A percentile compares a stretch with the other conserved stretches of the same genome.
These are phyloP conservation scores for Fabrea salina DNA, from an alignment of 169 alveolate species.

Conservation along the genomic window DNA sequence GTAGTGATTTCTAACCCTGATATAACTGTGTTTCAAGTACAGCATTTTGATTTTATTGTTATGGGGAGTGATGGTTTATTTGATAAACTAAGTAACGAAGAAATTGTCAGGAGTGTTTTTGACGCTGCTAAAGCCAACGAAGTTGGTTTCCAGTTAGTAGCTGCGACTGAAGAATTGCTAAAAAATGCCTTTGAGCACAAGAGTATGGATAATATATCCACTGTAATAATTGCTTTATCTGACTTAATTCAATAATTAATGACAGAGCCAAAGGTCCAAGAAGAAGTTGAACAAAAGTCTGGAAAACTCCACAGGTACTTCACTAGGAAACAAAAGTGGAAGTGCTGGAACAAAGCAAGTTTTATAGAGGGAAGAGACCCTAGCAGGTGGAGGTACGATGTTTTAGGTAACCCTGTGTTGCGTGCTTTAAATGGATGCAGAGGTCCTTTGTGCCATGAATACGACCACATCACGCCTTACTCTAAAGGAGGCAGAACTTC, in stretches of 20 bases:
- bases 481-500: constrained; percentile 77
- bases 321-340: neutral
- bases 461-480: constrained; percentile 81
- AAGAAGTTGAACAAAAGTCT: too few species aligned
- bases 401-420: neutral
- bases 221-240: constrained; percentile 64
- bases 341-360: constrained; percentile 23
- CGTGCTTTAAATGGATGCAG: constrained; percentile 1
- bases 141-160: constrained; percentile 46
- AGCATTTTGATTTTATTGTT: constrained; percentile 68
- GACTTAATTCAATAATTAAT: too few species aligned
- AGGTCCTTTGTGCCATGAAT: constrained; percentile 69
- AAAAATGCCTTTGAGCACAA: constrained; percentile 51
- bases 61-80: constrained; percentile 75
- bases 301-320: neutral
- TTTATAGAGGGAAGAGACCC: constrained; percentile 16
- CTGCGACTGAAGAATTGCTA: constrained; percentile 45
- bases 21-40: constrained; percentile 51
- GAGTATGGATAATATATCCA: constrained; percentile 62
- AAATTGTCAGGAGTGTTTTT: constrained; percentile 47
- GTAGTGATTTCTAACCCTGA: constrained; percentile 85
- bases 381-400: constrained; percentile 28
- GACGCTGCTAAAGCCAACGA: constrained; percentile 34
- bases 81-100: constrained; percentile 59
- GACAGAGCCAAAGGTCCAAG: too few species aligned